Evolutionary conservation across 2,329 filamentous ascomycete species (phyloP).

Genomic region (Tricladium varicosporioides): DNA sequence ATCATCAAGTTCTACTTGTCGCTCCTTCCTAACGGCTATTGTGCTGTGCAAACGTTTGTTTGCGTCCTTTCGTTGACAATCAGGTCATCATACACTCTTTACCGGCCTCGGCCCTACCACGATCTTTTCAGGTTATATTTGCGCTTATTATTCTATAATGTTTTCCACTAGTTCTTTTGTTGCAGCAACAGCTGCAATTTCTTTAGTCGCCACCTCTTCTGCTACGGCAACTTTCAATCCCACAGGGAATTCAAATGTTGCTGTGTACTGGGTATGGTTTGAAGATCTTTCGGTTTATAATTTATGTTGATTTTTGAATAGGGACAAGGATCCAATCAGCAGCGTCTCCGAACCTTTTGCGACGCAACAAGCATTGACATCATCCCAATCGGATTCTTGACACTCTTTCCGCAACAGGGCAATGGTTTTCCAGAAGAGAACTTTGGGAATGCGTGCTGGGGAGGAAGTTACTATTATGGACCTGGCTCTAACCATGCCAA

Average conservation of each 20-base stretch:
- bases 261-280: conserved; percentile 41
- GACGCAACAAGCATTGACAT: conserved; percentile 40
- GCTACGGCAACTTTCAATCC: conserved; percentile 34
- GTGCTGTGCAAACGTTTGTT: conserved; percentile 34
- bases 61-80: conserved; percentile 35
- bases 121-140: conserved; percentile 27
- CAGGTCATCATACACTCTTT: conserved; percentile 28
- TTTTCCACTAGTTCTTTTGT: conserved; percentile 27
- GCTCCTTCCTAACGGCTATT: conserved; percentile 17
- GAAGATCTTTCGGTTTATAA: background rate
- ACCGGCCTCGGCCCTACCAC: conserved; percentile 30
- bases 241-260: conserved; percentile 34
- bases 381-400: conserved; percentile 43
- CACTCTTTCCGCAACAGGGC: conserved; percentile 41
- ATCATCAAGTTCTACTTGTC: conserved; percentile 15
- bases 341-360: conserved; percentile 39
- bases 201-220: conserved; percentile 22
- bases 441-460: conserved; percentile 42
- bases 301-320: conserved; percentile 17
- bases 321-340: conserved; percentile 42
- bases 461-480: conserved; percentile 25
- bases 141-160: conserved; percentile 28
- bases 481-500: conserved; percentile 31
- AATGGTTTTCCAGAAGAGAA: conserved; percentile 42
- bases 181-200: conserved; percentile 28